Conservation (phyloP, 1,139 yeast genomes). For the Yamadazyma dendronema region DNA sequence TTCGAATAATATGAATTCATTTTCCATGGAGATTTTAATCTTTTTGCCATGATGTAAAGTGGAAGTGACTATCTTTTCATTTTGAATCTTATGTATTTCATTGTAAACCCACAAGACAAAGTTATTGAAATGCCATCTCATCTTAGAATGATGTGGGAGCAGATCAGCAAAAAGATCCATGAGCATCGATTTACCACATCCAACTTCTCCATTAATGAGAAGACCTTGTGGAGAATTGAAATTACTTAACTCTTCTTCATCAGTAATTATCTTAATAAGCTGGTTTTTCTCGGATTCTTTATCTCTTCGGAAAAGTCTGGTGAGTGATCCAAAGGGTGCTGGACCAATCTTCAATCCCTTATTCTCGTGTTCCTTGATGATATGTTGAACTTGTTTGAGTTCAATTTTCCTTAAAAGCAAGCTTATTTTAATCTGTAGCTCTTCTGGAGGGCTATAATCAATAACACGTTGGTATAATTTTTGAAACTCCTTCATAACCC, state of each 20-base stretch:
- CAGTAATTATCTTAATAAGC: conserved; percentile 51
- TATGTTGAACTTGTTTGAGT: conserved; percentile 27
- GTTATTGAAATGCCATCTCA: conserved; percentile 70
- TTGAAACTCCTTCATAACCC: conserved; percentile 66
- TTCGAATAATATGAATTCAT: conserved; percentile 64
- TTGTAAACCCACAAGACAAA: conserved; percentile 68
- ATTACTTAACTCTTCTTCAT: conserved; percentile 61
- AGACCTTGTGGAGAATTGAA: conserved; percentile 64
- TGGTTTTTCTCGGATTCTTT: conserved; percentile 30
- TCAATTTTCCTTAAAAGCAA: conserved; percentile 50
- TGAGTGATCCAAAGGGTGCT: conserved; percentile 20
- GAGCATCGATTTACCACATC: conserved; percentile 73
- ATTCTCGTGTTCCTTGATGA: conserved; percentile 11
- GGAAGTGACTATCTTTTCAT: conserved; percentile 35
- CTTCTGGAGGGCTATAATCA: conserved; percentile 59
- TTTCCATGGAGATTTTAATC: conserved; percentile 46
- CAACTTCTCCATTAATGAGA: conserved; percentile 69
- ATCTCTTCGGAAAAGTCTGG: conserved; percentile 23
- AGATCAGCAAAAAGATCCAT: conserved; percentile 71
- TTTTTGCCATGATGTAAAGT: conserved; percentile 28
- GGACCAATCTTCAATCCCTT: conserved; percentile 9
- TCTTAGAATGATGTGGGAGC: conserved; percentile 61
- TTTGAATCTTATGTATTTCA: conserved; percentile 58
- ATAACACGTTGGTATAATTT: conserved; percentile 57
- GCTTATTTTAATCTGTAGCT: conserved; percentile 46